Conservation (phyloP, 345 rosid species). For the Populus deltoides region DNA sequence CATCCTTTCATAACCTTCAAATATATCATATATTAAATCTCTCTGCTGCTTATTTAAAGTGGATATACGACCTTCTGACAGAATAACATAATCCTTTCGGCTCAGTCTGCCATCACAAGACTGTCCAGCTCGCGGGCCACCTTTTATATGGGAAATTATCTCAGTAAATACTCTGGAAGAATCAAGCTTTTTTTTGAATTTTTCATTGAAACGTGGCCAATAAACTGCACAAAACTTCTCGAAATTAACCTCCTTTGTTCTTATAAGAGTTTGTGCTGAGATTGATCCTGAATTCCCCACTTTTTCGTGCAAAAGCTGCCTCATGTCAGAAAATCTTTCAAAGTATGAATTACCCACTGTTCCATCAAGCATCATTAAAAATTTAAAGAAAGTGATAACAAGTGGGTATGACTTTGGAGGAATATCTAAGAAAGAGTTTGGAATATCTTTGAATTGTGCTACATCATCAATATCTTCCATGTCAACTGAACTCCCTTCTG, state of each 20-base stretch:
- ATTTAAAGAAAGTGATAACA: slow-evolving; percentile 47
- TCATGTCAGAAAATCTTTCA: slow-evolving; percentile 35
- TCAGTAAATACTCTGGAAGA: slow-evolving; percentile 49
- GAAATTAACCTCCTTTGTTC: slow-evolving; percentile 44
- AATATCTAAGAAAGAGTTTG: slow-evolving; percentile 40
- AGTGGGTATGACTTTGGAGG: slow-evolving; percentile 41
- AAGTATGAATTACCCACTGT: slow-evolving; percentile 48
- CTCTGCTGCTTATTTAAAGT: slow-evolving; percentile 29
- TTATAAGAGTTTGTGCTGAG: slow-evolving; percentile 30
- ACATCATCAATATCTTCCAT: slow-evolving; percentile 31
- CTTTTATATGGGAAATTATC: slow-evolving; percentile 56
- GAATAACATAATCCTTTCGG: slow-evolving; percentile 33
- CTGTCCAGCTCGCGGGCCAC: slow-evolving; percentile 31
- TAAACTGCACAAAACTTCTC: slow-evolving; percentile 44
- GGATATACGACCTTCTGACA: slow-evolving; percentile 38
- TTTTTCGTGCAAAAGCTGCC: slow-evolving; percentile 23
- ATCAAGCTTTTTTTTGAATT: slow-evolving; percentile 39
- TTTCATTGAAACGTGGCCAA: slow-evolving; percentile 51
- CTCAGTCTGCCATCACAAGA: slow-evolving; percentile 29
- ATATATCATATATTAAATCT: slow-evolving; percentile 38
- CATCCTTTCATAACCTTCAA: slow-evolving; percentile 43
- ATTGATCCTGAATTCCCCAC: slow-evolving; percentile 20
- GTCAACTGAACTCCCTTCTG: slow-evolving; percentile 19
- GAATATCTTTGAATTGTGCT: slow-evolving; percentile 38
- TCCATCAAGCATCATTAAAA: slow-evolving; percentile 60